Evolutionary conservation across 1,284 basidiomycete genomes (phyloP), one percentile per base, ranked within the genome.

Genomic region (Amylostereum areolatum): DNA sequence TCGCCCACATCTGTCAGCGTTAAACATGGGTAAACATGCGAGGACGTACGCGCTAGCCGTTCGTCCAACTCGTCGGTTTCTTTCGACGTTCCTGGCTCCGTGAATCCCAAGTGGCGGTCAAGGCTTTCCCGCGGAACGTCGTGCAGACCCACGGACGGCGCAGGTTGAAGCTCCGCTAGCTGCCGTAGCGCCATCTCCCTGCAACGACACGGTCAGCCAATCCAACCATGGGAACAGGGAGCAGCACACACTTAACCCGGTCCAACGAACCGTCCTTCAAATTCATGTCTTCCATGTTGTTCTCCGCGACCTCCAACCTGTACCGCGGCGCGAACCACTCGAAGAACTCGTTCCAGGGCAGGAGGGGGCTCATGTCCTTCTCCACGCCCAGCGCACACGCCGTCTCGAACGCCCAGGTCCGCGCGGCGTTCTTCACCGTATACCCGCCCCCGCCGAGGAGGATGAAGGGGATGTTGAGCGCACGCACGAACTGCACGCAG

Each of bases 311-410:
- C 61, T 98, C 94, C 31, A 99, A 76, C 57, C 95, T 81, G 70
- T 96, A 99, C 51, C 94, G 77, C 9, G 97, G 97, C 0, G 95
- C 96, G 66, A 95, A 99, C 84, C 95, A 99, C 66, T 98, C 95
- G 64, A 97, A 92, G 67, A 94, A 97, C 60, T 95, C 89, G 66
- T 92, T 97, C 82, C 91, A 97, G 0, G 96, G 96, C 54, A 99
- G 66, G 60, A 91, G 85, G 34, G 81, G 80, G 56, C 90, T 81
- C 48, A 98, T 85, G 4, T 77, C 77, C 36, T 81, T 67, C 62
- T 94, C 86, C 43, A 91, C 77, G 1, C 92, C 94, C 11, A 96
- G 79, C 31, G 94, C 89, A 60, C 96, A 88, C 0, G 93, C 95
- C 0, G 97, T 99, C 67, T 99, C 97, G 69, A 92, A 97, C 24